Conservation (phyloP, 805 yeast species). For the Hanseniaspora guilliermondii region DNA sequence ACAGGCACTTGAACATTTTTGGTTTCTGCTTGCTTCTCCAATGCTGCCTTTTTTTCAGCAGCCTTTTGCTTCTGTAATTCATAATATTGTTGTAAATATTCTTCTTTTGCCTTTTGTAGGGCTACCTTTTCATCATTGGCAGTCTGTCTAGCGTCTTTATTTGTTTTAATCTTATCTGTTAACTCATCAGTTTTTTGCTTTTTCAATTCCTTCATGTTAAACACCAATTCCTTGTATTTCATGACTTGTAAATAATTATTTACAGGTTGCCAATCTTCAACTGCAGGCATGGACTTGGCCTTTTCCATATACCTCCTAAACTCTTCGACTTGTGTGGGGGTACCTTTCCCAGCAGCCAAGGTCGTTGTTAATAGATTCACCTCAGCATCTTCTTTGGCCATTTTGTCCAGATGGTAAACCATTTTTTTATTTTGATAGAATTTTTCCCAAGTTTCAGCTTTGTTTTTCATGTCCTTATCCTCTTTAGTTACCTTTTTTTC, state of each 20-base stretch:
- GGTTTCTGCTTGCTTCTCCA: not conserved
- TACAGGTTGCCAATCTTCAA: constrained; percentile 30
- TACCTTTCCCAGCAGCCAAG: constrained; percentile 75
- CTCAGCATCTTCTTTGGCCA: constrained; percentile 62
- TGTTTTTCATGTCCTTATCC: constrained; percentile 1
- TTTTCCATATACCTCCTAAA: constrained; percentile 71
- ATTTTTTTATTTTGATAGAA: constrained; percentile 52
- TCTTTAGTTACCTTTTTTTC: not conserved
- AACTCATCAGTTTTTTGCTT: constrained; percentile 16
- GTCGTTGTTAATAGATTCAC: constrained; percentile 63
- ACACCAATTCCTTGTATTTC: constrained; percentile 19
- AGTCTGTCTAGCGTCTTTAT: constrained; percentile 13
- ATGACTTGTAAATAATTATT: constrained; percentile 11
- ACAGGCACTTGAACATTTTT: not conserved
- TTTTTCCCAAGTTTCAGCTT: not conserved
- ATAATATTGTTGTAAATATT: not conserved
- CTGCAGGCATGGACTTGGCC: constrained; percentile 61
- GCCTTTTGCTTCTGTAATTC: constrained; percentile 11
- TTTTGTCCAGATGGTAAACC: constrained; percentile 71
- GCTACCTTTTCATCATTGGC: constrained; percentile 18
- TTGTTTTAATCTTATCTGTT: constrained; percentile 16
- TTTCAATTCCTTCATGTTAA: constrained; percentile 15
- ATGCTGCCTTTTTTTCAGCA: not conserved
- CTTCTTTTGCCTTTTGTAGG: constrained; percentile 16
- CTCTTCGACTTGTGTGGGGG: constrained; percentile 54